Conservation (phyloP, 148 eudicot genomes). For the Polygonum aviculare region DNA sequence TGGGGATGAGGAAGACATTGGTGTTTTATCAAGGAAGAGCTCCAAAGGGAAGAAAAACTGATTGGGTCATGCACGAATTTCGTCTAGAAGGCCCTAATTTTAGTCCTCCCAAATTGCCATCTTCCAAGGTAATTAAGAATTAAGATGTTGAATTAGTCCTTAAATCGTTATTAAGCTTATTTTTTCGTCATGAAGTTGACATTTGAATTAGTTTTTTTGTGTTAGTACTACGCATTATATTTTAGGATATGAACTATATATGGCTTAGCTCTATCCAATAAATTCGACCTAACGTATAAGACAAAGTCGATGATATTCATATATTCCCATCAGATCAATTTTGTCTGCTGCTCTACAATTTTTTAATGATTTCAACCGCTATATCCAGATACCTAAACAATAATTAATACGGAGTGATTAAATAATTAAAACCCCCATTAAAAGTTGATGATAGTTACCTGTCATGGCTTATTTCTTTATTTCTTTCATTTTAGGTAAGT, state of each 20-base stretch:
- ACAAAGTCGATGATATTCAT: background rate
- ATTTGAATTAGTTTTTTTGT: background rate
- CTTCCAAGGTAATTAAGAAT: background rate
- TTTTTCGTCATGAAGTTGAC: background rate
- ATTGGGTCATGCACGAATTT: constrained; percentile 98
- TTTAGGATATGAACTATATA: too few relatives aligned
- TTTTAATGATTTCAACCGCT: background rate
- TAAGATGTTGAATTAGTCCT: background rate
- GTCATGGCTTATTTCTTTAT: background rate
- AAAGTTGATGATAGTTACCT: background rate
- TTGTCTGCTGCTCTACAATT: background rate
- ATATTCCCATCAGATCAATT: background rate
- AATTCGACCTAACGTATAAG: background rate
- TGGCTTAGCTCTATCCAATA: background rate
- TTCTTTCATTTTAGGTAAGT: background rate
- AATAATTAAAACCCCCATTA: background rate
- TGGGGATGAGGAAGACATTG: constrained; percentile 91
- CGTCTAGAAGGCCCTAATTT: constrained; percentile 50
- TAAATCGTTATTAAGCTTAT: background rate
- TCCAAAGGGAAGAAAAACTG: constrained; percentile 74
- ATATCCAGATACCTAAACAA: background rate
- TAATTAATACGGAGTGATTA: background rate
- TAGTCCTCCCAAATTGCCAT: constrained; percentile 24
- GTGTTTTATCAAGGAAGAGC: constrained; percentile 91
- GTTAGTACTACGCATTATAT: too few relatives aligned